Conservation (phyloP, 768 basidiomycete genomes). For the Psilocybe cyanescens region DNA sequence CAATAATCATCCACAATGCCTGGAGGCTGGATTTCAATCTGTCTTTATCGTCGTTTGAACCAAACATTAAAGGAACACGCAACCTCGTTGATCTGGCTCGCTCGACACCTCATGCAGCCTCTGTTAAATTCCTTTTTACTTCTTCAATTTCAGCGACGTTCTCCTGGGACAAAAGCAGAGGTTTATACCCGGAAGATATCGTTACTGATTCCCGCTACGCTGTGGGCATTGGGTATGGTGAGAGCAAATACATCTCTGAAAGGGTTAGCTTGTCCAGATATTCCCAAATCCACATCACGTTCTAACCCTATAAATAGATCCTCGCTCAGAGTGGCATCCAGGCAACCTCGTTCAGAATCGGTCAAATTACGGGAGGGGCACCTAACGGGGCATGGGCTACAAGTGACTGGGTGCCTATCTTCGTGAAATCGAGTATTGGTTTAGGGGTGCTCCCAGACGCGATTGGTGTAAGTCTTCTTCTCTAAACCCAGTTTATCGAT, state of each 20-base stretch:
- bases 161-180: conserved; percentile 30
- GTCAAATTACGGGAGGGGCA: conserved; percentile 38
- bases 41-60: conserved; percentile 45
- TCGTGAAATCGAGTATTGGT: conserved; percentile 37
- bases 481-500: background rate
- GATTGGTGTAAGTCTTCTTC: conserved; percentile 27
- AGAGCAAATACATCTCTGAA: conserved; percentile 39
- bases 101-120: conserved; percentile 23
- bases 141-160: conserved; percentile 32
- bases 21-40: conserved; percentile 54
- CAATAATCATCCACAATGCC: conserved; percentile 45
- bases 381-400: conserved; percentile 41
- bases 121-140: conserved; percentile 44
- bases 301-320: conserved; percentile 22
- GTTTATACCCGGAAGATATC: conserved; percentile 37
- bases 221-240: conserved; percentile 32
- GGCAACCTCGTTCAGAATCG: conserved; percentile 35
- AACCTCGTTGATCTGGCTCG: conserved; percentile 44
- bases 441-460: conserved; percentile 31
- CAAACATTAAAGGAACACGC: conserved; percentile 40
- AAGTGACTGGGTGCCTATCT: conserved; percentile 42
- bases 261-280: conserved; percentile 24
- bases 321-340: conserved; percentile 33
- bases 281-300: no score
- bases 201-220: conserved; percentile 27